phyloP scores from a whole-genome alignment of 495 filamentous ascomycete species.

The Neurospora sp. region DNA sequence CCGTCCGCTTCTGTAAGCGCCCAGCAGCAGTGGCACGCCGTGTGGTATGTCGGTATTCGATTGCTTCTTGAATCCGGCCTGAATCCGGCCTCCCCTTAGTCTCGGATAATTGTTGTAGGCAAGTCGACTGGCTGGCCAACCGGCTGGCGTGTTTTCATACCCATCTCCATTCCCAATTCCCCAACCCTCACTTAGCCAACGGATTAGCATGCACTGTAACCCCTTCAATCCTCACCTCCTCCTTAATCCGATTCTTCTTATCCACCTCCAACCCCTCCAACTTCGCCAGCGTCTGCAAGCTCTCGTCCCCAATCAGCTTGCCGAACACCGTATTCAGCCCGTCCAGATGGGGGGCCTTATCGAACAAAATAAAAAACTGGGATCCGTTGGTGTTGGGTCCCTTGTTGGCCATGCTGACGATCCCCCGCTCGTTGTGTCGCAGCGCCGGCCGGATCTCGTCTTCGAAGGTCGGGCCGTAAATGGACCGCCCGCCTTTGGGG shows the following conservation, averaged over 20 bases:
- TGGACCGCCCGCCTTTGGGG: constrained; percentile 74
- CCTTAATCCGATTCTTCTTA: constrained; percentile 77
- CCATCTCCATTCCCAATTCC: background rate
- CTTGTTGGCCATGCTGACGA: constrained; percentile 92
- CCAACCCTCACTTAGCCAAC: constrained; percentile 51
- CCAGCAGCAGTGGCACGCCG: too few relatives aligned
- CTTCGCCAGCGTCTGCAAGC: constrained; percentile 57
- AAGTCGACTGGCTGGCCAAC: background rate
- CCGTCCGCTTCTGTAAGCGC: too few relatives aligned
- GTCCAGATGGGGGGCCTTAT: constrained; percentile 81
- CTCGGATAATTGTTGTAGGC: background rate
- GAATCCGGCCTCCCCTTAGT: background rate
- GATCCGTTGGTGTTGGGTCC: constrained; percentile 78
- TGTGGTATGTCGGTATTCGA: background rate
- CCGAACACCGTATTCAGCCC: constrained; percentile 93
- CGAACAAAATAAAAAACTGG: constrained; percentile 90
- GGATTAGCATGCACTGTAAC: constrained; percentile 95
- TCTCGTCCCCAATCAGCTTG: constrained; percentile 57
- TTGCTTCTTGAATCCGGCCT: background rate
- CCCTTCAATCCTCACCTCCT: constrained; percentile 55
- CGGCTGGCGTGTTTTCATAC: too few relatives aligned
- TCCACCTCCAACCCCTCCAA: constrained; percentile 75
- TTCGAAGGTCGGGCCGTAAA: constrained; percentile 76
- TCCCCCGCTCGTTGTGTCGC: constrained; percentile 75
- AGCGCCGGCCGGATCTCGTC: constrained; percentile 87